These are phyloP conservation scores for Pythium biforme DNA, from an alignment of 352 stramenopile species.

Conservation along the genomic window DNA sequence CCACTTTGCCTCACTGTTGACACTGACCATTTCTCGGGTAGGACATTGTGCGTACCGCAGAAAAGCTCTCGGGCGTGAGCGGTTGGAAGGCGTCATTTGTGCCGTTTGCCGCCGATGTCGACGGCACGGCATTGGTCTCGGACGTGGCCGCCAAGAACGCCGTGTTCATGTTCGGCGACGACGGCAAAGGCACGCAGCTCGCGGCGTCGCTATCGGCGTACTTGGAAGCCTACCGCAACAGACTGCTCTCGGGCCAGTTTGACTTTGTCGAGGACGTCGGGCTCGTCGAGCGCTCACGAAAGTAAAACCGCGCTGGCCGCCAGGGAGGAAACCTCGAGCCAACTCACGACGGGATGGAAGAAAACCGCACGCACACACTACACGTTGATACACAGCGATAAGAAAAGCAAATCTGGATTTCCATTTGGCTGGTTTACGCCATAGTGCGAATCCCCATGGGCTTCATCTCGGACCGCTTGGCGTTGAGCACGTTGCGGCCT, in stretches of 20 bases:
- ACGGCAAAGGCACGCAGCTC: slow-evolving; percentile 52
- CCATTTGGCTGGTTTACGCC: slow-evolving; percentile 24
- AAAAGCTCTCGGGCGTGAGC: slow-evolving; percentile 44
- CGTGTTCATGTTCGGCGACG: slow-evolving; percentile 68
- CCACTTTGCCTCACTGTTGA: too few species aligned
- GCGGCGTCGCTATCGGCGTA: slow-evolving; percentile 60
- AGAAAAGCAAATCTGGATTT: background rate
- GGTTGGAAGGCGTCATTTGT: slow-evolving; percentile 62
- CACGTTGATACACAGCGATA: background rate
- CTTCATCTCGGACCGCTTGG: slow-evolving; percentile 44
- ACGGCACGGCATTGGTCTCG: slow-evolving; percentile 61
- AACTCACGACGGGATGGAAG: too few species aligned
- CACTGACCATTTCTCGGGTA: slow-evolving; percentile 14
- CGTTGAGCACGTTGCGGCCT: slow-evolving; percentile 21
- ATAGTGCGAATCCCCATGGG: slow-evolving; percentile 68
- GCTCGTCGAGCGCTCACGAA: slow-evolving; percentile 71
- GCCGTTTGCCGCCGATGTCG: slow-evolving; percentile 70
- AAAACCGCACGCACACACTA: too few species aligned
- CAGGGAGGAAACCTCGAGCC: too few species aligned
- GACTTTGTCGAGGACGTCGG: slow-evolving; percentile 85
- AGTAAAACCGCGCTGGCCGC: slow-evolving; percentile 34
- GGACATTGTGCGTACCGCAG: slow-evolving; percentile 56
- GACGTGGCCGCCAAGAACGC: slow-evolving; percentile 52
- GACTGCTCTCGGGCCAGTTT: slow-evolving; percentile 76
- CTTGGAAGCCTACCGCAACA: slow-evolving; percentile 78